Conservation (phyloP, 1,284 basidiomycete genomes). For the Sanghuangporus weigelae region DNA sequence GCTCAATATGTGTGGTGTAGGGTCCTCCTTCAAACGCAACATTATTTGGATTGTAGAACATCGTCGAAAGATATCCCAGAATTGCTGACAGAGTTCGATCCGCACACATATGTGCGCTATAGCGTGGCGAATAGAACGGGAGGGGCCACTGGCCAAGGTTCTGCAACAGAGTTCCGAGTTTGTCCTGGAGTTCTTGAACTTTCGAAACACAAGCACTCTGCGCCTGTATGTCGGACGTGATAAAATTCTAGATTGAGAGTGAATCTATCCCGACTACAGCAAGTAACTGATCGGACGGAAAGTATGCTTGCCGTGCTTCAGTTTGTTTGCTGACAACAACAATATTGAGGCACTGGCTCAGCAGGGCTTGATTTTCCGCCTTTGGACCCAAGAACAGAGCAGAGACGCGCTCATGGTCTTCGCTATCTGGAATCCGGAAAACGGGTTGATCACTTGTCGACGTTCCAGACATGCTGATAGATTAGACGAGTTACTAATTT, state of each 20-base stretch:
- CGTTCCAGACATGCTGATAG: neutral
- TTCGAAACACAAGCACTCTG: slow-evolving; percentile 10
- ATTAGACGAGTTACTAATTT: neutral
- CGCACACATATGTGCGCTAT: slow-evolving; percentile 37
- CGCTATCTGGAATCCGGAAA: neutral
- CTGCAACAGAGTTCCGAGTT: neutral
- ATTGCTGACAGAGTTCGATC: slow-evolving; percentile 35
- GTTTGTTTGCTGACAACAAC: slow-evolving; percentile 19
- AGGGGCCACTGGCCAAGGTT: slow-evolving; percentile 27
- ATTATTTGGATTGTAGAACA: slow-evolving; percentile 42
- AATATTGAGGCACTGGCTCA: slow-evolving; percentile 19
- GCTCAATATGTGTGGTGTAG: slow-evolving; percentile 36
- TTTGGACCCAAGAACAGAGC: slow-evolving; percentile 29
- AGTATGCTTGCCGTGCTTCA: slow-evolving; percentile 18
- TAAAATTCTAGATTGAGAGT: slow-evolving; percentile 20
- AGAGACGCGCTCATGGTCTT: slow-evolving; percentile 25
- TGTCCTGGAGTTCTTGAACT: neutral
- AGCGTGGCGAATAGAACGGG: slow-evolving; percentile 40
- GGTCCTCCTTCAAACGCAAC: slow-evolving; percentile 39
- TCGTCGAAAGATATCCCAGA: slow-evolving; percentile 33
- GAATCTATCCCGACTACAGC: neutral
- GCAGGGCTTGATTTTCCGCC: slow-evolving; percentile 24
- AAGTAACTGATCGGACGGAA: slow-evolving; percentile 17
- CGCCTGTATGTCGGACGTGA: slow-evolving; percentile 17
- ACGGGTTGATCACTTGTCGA: neutral